Conservation (phyloP, 116 monocot species). For the Cymodocea nodosa region DNA sequence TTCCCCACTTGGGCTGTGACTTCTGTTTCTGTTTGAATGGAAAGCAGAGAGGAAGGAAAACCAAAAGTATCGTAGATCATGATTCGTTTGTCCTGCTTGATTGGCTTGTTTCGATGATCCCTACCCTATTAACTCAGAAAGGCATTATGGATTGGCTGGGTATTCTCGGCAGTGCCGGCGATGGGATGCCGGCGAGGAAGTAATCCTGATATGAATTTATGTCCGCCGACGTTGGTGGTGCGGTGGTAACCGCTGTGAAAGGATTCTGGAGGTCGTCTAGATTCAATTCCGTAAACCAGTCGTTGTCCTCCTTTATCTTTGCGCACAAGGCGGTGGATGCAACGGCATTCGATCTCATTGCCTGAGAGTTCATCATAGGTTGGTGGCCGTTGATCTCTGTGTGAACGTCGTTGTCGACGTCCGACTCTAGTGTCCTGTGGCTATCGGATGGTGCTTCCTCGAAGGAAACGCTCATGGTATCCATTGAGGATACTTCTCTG, state of each 20-base stretch:
- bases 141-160: background rate
- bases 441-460: constrained; percentile 23
- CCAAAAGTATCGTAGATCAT: background rate
- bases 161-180: constrained; percentile 5
- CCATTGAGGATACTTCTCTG: constrained; percentile 10
- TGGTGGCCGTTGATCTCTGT: background rate
- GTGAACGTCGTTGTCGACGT: constrained; percentile 24
- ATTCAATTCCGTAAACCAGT: constrained; percentile 53
- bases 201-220: constrained; percentile 20
- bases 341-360: background rate
- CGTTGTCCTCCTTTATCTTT: constrained; percentile 27
- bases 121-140: background rate
- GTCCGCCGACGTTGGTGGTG: constrained; percentile 4
- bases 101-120: background rate
- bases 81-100: background rate
- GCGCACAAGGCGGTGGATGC: background rate
- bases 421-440: constrained; percentile 30
- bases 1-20: too few relatives aligned
- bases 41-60: background rate
- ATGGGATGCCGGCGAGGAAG: constrained; percentile 11
- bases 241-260: constrained; percentile 4
- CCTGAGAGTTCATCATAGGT: background rate
- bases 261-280: constrained; percentile 40
- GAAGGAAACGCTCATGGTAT: constrained; percentile 12
- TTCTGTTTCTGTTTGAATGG: background rate